Conservation (phyloP, 2,329 filamentous ascomycete genomes). For the Fusarium armeniacum region DNA sequence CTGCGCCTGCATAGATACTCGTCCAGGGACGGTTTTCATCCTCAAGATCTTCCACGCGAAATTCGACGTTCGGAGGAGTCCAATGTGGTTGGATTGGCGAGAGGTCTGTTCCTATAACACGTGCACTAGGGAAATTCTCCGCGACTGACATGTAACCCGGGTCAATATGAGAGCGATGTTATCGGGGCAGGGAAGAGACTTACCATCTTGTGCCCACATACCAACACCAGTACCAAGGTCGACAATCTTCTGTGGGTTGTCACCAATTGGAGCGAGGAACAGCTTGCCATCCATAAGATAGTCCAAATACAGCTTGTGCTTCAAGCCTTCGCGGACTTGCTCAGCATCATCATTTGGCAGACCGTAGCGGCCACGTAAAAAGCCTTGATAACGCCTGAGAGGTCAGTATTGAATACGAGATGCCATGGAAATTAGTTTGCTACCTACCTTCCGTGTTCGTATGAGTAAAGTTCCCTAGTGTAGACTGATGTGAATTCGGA, state of each 20-base stretch:
- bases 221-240: conserved; percentile 66
- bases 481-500: conserved; percentile 60
- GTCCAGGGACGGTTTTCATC: conserved; percentile 55
- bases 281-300: conserved; percentile 61
- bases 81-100: conserved; percentile 61
- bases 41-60: conserved; percentile 58
- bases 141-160: conserved; percentile 55
- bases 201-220: conserved; percentile 69
- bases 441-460: conserved; percentile 56
- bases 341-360: conserved; percentile 68
- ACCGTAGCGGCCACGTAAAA: conserved; percentile 62
- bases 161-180: conserved; percentile 11
- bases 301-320: conserved; percentile 63
- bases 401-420: conserved; percentile 19
- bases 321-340: conserved; percentile 63
- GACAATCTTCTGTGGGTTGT: conserved; percentile 63
- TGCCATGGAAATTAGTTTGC: neutral
- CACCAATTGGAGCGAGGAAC: conserved; percentile 60
- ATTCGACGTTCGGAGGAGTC: conserved; percentile 70
- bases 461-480: conserved; percentile 53
- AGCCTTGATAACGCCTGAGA: conserved; percentile 64
- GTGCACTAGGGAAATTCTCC: conserved; percentile 61
- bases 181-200: conserved; percentile 29
- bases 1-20: conserved; percentile 57
- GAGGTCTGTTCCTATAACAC: conserved; percentile 62